These are phyloP conservation scores for Calonectria leucothoes DNA, from an alignment of 2,329 filamentous ascomycete genomes.

Conservation along the genomic window DNA sequence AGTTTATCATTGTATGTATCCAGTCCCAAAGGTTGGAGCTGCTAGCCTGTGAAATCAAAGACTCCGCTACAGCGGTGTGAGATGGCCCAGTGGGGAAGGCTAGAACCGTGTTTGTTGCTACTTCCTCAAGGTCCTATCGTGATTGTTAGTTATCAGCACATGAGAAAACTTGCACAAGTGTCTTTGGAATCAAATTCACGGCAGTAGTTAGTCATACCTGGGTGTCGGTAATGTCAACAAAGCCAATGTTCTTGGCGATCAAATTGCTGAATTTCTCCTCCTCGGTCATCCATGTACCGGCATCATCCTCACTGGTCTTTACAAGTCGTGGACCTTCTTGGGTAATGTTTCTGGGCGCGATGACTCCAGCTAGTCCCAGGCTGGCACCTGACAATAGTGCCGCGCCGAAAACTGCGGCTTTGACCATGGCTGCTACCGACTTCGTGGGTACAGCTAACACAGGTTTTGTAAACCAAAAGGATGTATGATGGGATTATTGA, in stretches of 20 bases:
- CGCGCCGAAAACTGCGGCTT: background rate
- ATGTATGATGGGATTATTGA: background rate
- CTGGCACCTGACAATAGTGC: slow-evolving; percentile 1
- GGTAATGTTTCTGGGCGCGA: background rate
- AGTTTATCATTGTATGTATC: slow-evolving; percentile 4
- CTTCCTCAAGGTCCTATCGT: slow-evolving; percentile 10
- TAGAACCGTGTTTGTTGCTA: background rate
- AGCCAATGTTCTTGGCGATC: slow-evolving; percentile 48
- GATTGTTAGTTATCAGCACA: background rate
- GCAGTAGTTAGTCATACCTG: slow-evolving; percentile 17
- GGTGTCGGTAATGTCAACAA: slow-evolving; percentile 51
- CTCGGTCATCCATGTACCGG: slow-evolving; percentile 53
- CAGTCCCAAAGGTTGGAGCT: slow-evolving; percentile 52
- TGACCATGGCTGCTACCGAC: slow-evolving; percentile 11
- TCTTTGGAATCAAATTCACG: background rate
- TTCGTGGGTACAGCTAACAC: background rate
- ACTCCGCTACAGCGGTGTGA: slow-evolving; percentile 10
- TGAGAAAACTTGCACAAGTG: background rate
- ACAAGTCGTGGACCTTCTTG: slow-evolving; percentile 42
- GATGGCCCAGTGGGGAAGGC: slow-evolving; percentile 9
- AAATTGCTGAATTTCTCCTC: slow-evolving; percentile 52
- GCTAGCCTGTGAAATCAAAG: slow-evolving; percentile 11
- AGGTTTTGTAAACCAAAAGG: background rate
- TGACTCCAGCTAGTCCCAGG: background rate
- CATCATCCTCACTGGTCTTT: slow-evolving; percentile 51